Conservation (phyloP, 768 basidiomycete genomes). For the Fomitopsis serialis region DNA sequence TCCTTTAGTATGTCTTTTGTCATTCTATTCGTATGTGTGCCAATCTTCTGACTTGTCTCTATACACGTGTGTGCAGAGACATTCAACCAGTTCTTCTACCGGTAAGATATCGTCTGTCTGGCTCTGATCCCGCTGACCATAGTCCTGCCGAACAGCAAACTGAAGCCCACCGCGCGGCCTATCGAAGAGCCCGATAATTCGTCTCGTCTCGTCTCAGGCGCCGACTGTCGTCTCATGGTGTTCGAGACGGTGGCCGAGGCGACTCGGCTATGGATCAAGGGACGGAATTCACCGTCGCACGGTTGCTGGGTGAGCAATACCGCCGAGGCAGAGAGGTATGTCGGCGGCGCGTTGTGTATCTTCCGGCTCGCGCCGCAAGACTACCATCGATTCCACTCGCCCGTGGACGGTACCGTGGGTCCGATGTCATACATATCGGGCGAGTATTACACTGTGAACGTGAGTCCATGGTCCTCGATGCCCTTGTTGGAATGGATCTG, state of each 20-base stretch:
- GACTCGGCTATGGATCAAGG: constrained; percentile 94
- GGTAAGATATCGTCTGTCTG: constrained; percentile 29
- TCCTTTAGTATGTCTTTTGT: constrained; percentile 63
- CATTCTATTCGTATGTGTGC: neutral
- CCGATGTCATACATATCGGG: constrained; percentile 79
- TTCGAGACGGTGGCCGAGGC: constrained; percentile 86
- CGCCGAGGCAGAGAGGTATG: constrained; percentile 65
- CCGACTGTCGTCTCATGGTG: constrained; percentile 94
- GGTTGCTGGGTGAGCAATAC: constrained; percentile 78
- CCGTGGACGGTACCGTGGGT: constrained; percentile 82
- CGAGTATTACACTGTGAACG: constrained; percentile 96
- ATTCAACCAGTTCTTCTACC: constrained; percentile 92
- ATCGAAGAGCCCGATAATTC: constrained; percentile 70
- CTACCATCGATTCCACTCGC: constrained; percentile 91
- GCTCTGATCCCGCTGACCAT: neutral
- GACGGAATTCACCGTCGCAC: constrained; percentile 79
- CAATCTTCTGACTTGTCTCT: no score
- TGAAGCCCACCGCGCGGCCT: constrained; percentile 79
- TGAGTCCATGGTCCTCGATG: constrained; percentile 26
- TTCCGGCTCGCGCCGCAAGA: constrained; percentile 93
- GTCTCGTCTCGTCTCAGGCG: constrained; percentile 76
- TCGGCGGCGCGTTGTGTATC: constrained; percentile 80
- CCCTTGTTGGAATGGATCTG: neutral
- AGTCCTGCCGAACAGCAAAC: constrained; percentile 48
- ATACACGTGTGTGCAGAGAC: no score